Conservation (phyloP, 257 asterid species). For the Solanum boliviense region DNA sequence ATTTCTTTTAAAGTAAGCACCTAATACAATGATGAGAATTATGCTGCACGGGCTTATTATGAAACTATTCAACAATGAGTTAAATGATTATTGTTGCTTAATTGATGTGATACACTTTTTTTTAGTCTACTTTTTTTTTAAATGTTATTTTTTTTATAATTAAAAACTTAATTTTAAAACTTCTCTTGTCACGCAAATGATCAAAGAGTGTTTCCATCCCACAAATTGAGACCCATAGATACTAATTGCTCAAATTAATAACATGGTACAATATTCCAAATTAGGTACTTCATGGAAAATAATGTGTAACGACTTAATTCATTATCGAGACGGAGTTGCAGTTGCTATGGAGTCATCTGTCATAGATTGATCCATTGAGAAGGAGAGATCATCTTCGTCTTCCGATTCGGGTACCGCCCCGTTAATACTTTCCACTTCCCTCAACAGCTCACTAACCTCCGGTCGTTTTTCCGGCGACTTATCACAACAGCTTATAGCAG, state of each 20-base stretch:
- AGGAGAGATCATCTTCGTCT: slow-evolving; percentile 34
- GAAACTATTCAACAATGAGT: background rate
- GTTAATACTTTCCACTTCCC: slow-evolving; percentile 50
- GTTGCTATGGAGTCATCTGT: slow-evolving; percentile 45
- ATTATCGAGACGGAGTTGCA: slow-evolving; percentile 16
- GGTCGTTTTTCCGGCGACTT: slow-evolving; percentile 59
- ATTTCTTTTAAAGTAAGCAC: too few relatives aligned
- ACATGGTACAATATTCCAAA: background rate
- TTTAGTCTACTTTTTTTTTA: too few relatives aligned
- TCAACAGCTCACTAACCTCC: slow-evolving; percentile 36
- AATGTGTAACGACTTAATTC: background rate
- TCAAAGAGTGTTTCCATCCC: background rate
- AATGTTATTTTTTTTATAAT: too few relatives aligned
- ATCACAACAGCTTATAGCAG: slow-evolving; percentile 59
- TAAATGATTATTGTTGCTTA: too few relatives aligned
- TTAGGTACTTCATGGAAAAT: background rate
- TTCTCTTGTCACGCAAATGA: background rate
- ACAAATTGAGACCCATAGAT: background rate
- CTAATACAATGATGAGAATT: background rate
- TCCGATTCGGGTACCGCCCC: slow-evolving; percentile 23
- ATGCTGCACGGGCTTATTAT: background rate
- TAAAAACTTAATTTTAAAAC: too few relatives aligned
- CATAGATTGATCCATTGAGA: slow-evolving; percentile 41
- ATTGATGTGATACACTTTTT: too few relatives aligned
- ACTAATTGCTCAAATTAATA: background rate